phyloP scores from a whole-genome alignment of 1,284 basidiomycete species.

The Moesziomyces sp. region DNA sequence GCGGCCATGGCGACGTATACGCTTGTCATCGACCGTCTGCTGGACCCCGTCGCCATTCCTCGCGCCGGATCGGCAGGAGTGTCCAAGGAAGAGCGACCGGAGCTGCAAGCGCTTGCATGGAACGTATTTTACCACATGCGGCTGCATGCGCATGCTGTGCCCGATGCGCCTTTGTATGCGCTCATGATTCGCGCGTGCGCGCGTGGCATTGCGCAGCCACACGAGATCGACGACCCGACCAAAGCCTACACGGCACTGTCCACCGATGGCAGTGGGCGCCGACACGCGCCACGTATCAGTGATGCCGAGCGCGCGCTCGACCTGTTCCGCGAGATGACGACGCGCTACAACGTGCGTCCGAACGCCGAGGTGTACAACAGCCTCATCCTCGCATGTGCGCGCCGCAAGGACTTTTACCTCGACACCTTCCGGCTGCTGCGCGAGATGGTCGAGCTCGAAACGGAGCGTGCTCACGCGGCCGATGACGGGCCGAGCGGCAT shows the following conservation, averaged over 20 bases:
- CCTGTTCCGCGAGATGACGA: conserved; percentile 88
- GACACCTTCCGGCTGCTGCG: conserved; percentile 71
- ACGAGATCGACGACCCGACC: conserved; percentile 57
- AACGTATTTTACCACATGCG: conserved; percentile 96
- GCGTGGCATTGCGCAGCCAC: conserved; percentile 70
- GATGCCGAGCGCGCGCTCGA: conserved; percentile 92
- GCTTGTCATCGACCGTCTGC: conserved; percentile 50
- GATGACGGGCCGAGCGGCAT: conserved; percentile 63
- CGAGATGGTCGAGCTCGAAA: conserved; percentile 74
- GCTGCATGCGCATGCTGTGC: conserved; percentile 86
- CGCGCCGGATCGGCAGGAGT: background rate
- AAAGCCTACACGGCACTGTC: background rate
- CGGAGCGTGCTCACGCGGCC: conserved; percentile 82
- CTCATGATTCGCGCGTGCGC: conserved; percentile 90
- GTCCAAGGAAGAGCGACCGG: conserved; percentile 31
- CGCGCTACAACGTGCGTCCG: conserved; percentile 75
- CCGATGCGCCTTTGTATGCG: conserved; percentile 80
- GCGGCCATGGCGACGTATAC: conserved; percentile 62
- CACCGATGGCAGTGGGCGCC: background rate
- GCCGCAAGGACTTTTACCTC: conserved; percentile 56
- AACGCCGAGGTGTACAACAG: conserved; percentile 81
- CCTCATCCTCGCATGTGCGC: conserved; percentile 79
- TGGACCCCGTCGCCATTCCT: conserved; percentile 10
- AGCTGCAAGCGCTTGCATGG: conserved; percentile 71
- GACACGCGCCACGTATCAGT: conserved; percentile 63